Evolutionary conservation across 192 early-diverging fungal genomes (phyloP).

Genomic region (Dimargaris cristalligena): DNA sequence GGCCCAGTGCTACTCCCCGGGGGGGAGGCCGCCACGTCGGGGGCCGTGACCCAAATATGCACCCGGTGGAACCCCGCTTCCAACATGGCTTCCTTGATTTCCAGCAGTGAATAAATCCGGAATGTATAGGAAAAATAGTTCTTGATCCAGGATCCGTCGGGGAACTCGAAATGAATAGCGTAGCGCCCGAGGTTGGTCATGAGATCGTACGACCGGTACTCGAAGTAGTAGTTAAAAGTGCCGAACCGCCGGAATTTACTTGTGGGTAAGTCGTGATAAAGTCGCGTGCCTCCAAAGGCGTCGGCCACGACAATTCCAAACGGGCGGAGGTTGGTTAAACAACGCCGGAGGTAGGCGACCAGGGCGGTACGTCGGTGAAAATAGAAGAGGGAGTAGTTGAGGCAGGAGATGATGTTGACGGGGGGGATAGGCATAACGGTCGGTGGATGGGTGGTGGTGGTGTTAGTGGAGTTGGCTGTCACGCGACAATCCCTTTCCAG

Average conservation of each 20-base stretch:
- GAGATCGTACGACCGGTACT: slow-evolving; percentile 22
- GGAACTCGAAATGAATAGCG: slow-evolving; percentile 23
- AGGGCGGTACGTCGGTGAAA: slow-evolving; percentile 21
- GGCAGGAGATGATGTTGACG: slow-evolving; percentile 24
- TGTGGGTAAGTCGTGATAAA: slow-evolving; percentile 10
- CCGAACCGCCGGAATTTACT: slow-evolving; percentile 12
- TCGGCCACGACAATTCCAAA: slow-evolving; percentile 28
- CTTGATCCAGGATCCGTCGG: slow-evolving; percentile 25
- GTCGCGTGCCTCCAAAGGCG: slow-evolving; percentile 23
- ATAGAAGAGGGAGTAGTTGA: slow-evolving; percentile 29
- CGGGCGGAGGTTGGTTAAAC: slow-evolving; percentile 14
- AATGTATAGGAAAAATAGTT: slow-evolving; percentile 26
- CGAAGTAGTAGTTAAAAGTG: slow-evolving; percentile 21
- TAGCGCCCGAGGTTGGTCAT: slow-evolving; percentile 17
- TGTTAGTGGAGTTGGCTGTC: not conserved
- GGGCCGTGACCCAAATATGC: slow-evolving; percentile 23
- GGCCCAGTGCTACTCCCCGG: slow-evolving; percentile 6
- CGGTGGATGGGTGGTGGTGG: not conserved
- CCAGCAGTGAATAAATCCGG: slow-evolving; percentile 22
- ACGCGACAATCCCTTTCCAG: too few species aligned
- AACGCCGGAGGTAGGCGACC: slow-evolving; percentile 20
- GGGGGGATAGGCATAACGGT: slow-evolving; percentile 10
- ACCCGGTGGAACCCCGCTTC: slow-evolving; percentile 27
- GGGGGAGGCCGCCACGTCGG: slow-evolving; percentile 12
- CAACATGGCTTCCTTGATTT: slow-evolving; percentile 32